These are phyloP conservation scores for Botrytis hyacinthi DNA, from an alignment of 2,329 filamentous ascomycete genomes.

Conservation along the genomic window DNA sequence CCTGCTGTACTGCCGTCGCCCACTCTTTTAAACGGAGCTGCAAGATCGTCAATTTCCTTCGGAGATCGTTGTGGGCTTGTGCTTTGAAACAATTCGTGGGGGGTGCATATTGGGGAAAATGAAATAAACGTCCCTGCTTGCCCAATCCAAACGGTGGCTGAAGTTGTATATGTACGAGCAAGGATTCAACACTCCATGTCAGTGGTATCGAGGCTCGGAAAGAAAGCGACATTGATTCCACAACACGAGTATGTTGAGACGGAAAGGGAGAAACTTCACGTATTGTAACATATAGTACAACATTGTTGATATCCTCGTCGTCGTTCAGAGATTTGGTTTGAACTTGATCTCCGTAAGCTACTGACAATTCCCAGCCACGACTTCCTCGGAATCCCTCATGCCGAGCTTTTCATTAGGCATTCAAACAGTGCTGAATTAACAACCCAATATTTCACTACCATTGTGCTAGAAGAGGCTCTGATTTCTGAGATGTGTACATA, in stretches of 20 bases:
- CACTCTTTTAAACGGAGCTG: conserved; percentile 3
- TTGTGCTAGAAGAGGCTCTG: not conserved
- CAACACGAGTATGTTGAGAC: conserved; percentile 11
- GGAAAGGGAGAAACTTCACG: not conserved
- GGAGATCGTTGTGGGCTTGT: conserved; percentile 15
- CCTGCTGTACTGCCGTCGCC: not conserved
- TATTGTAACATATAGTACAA: conserved; percentile 8
- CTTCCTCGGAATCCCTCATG: not conserved
- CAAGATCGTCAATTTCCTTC: conserved; percentile 17
- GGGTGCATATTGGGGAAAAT: conserved; percentile 12
- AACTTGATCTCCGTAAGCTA: not conserved
- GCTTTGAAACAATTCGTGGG: conserved; percentile 22
- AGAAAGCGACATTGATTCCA: conserved; percentile 10
- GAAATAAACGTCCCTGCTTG: conserved; percentile 13
- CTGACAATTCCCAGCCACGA: conserved; percentile 4
- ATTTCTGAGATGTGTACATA: not conserved
- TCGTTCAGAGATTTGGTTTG: not conserved
- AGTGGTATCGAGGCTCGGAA: conserved; percentile 13
- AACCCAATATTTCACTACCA: not conserved
- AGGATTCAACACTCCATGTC: conserved; percentile 5
- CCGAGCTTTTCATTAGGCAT: not conserved
- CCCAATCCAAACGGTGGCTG: conserved; percentile 9
- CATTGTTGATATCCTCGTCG: conserved; percentile 3
- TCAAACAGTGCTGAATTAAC: not conserved
- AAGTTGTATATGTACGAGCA: not conserved